Conservation (phyloP, 768 basidiomycete genomes). For the Coprinopsis marcescibilis region DNA sequence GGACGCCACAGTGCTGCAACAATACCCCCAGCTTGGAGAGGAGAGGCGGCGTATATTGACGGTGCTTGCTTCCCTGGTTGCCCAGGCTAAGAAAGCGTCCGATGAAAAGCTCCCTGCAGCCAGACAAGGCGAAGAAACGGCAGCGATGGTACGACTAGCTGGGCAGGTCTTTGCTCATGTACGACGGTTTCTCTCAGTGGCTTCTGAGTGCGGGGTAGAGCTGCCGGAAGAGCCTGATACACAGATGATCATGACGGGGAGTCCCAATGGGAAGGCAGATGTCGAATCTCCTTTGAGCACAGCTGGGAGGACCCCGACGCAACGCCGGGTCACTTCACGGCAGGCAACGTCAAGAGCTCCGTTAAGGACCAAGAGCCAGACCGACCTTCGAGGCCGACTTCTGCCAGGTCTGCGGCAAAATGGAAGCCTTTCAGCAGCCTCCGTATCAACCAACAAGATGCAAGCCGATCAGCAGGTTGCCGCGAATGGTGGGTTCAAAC, state of each 20-base stretch:
- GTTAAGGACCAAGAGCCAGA: slow-evolving; percentile 12
- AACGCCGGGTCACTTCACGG: slow-evolving; percentile 19
- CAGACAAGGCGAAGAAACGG: slow-evolving; percentile 50
- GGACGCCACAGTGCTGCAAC: slow-evolving; percentile 68
- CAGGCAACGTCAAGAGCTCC: slow-evolving; percentile 14
- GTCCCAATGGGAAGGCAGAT: slow-evolving; percentile 18
- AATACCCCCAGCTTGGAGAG: slow-evolving; percentile 58
- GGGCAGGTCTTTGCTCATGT: slow-evolving; percentile 79
- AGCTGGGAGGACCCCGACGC: slow-evolving; percentile 30
- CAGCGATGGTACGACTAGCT: slow-evolving; percentile 74
- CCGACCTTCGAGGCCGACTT: slow-evolving; percentile 11
- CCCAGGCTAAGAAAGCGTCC: slow-evolving; percentile 67
- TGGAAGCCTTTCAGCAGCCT: slow-evolving; percentile 7
- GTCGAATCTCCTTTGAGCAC: slow-evolving; percentile 18
- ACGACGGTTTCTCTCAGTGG: slow-evolving; percentile 70
- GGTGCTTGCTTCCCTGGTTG: slow-evolving; percentile 75
- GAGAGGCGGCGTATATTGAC: slow-evolving; percentile 81
- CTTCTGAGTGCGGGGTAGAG: slow-evolving; percentile 68
- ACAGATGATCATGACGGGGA: slow-evolving; percentile 13
- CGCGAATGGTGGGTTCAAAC: too few relatives aligned
- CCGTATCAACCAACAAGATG: background rate
- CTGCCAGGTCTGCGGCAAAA: slow-evolving; percentile 1
- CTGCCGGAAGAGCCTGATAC: slow-evolving; percentile 39
- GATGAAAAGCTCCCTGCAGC: slow-evolving; percentile 43
- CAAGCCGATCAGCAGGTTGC: slow-evolving; percentile 11